Evolutionary conservation across 768 basidiomycete genomes (phyloP).

Genomic region (Epithele typhae): DNA sequence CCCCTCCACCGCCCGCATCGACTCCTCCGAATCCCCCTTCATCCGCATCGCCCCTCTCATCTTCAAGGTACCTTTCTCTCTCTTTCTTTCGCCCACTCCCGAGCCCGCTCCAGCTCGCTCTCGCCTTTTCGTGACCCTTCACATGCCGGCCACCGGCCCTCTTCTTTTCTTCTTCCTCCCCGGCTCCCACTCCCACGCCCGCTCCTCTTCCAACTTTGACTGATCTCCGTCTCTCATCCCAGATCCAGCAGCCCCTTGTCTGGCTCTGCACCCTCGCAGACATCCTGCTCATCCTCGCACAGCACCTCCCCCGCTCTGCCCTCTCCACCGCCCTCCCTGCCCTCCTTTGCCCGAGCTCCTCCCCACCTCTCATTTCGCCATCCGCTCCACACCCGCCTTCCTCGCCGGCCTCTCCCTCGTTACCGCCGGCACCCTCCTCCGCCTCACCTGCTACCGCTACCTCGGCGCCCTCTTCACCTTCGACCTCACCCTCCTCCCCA

Average conservation of each 20-base stretch:
- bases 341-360: conserved; percentile 11
- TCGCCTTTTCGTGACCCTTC: too few relatives aligned
- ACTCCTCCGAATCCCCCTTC: conserved; percentile 46
- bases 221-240: not conserved
- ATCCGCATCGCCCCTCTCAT: conserved; percentile 53
- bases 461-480: conserved; percentile 34
- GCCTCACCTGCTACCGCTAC: conserved; percentile 26
- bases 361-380: conserved; percentile 6
- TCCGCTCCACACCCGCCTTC: conserved; percentile 16
- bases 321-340: conserved; percentile 13
- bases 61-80: conserved; percentile 40
- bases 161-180: too few relatives aligned
- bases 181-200: not conserved
- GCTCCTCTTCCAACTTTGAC: not conserved
- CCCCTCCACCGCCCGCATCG: conserved; percentile 44
- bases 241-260: conserved; percentile 48
- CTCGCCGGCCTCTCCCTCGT: conserved; percentile 15
- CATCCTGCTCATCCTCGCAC: conserved; percentile 18
- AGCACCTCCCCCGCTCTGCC: conserved; percentile 14
- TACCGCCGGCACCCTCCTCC: conserved; percentile 16
- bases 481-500: conserved; percentile 27
- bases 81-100: not conserved
- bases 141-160: too few relatives aligned
- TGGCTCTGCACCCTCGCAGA: conserved; percentile 31
- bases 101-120: not conserved